Percentiles rank a stretch among this genome's conserved stretches.
Conservation (phyloP, 2,329 filamentous ascomycete genomes). For the Fusarium torreyae region DNA sequence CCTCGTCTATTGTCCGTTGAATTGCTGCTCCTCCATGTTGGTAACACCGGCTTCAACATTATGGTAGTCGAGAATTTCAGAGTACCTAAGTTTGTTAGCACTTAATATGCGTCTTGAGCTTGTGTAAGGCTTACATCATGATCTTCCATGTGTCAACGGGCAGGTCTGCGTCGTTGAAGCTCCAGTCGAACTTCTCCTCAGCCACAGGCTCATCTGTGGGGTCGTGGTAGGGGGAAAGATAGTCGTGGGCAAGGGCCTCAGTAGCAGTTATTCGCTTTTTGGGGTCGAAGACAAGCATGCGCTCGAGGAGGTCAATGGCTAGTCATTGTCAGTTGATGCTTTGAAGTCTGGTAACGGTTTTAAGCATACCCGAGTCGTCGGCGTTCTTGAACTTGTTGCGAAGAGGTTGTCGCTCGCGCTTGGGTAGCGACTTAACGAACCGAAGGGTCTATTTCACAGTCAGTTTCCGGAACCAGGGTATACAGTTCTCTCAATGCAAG, state of each 20-base stretch:
- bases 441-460: constrained; percentile 79
- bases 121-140: constrained; percentile 84
- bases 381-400: constrained; percentile 95
- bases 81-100: constrained; percentile 78
- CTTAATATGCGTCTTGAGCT: neutral
- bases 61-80: constrained; percentile 98
- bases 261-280: constrained; percentile 92
- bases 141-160: constrained; percentile 99
- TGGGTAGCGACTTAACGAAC: constrained; percentile 97
- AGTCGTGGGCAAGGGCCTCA: constrained; percentile 90
- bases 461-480: constrained; percentile 12
- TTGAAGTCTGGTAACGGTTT: neutral
- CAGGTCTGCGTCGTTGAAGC: constrained; percentile 97
- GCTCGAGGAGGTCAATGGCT: constrained; percentile 95
- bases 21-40: constrained; percentile 58
- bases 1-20: constrained; percentile 55
- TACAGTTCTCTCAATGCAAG: neutral
- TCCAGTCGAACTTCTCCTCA: constrained; percentile 99
- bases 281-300: constrained; percentile 99
- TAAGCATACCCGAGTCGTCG: constrained; percentile 80
- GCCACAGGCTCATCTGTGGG: constrained; percentile 95
- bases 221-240: constrained; percentile 96
- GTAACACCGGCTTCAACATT: constrained; percentile 78
- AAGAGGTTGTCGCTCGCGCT: constrained; percentile 91
- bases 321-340: constrained; percentile 16